These are phyloP conservation scores for Eucalyptus sideroxylon DNA, from an alignment of 345 rosid genomes.

Conservation along the genomic window DNA sequence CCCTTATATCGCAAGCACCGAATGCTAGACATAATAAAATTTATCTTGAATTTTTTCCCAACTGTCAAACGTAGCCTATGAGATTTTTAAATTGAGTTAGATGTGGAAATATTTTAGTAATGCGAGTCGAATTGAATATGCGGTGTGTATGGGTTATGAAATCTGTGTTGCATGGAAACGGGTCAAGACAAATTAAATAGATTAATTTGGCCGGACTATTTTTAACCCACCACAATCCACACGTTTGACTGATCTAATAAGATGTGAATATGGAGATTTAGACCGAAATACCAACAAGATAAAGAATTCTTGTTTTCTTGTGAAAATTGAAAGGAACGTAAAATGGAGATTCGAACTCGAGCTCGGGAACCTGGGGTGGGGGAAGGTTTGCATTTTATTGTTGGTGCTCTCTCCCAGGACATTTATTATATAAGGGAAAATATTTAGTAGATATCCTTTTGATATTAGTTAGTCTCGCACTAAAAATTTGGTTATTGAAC, in stretches of 20 bases:
- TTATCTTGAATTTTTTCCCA: too few species aligned
- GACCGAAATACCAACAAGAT: background rate
- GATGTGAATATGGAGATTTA: background rate
- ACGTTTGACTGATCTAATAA: too few species aligned
- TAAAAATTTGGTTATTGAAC: background rate
- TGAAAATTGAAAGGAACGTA: background rate
- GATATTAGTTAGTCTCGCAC: background rate
- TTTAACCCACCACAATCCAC: background rate
- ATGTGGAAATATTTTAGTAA: too few species aligned
- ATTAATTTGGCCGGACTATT: background rate
- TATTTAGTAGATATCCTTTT: background rate
- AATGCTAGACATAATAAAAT: too few species aligned
- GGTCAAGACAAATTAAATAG: too few species aligned
- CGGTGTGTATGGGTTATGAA: background rate
- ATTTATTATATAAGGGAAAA: background rate
- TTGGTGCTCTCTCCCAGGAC: background rate
- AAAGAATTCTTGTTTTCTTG: background rate
- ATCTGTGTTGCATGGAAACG: background rate
- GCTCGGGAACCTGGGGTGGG: background rate
- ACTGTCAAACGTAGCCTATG: too few species aligned
- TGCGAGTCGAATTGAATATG: too few species aligned
- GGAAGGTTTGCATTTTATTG: background rate
- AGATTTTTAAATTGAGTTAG: background rate
- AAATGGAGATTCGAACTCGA: background rate
- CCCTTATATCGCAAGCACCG: fast-evolving